phyloP scores from a whole-genome alignment of 2,329 filamentous ascomycete genomes.

The Fusarium goolgardi region DNA sequence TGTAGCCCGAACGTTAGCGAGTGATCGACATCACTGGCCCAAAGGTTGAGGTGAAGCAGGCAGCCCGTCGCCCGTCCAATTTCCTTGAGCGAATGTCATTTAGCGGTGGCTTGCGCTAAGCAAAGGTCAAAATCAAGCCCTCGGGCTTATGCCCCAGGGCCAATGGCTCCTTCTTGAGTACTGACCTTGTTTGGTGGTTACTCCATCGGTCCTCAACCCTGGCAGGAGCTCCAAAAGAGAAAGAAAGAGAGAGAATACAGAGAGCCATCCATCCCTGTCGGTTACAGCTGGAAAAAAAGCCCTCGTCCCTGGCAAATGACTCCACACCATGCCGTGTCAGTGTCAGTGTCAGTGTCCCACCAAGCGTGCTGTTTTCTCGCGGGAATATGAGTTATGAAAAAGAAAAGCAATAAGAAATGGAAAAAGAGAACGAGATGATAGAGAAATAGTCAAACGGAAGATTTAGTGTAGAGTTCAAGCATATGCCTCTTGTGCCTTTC shows the following conservation, averaged over 20 bases:
- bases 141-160: constrained; percentile 1
- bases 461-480: background rate
- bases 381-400: background rate
- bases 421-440: background rate
- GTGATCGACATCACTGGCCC: constrained; percentile 35
- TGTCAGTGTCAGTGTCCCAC: constrained; percentile 1
- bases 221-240: background rate
- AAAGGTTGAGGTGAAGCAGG: constrained; percentile 25
- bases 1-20: background rate
- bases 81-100: constrained; percentile 9
- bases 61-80: background rate
- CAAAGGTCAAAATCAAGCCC: constrained; percentile 26
- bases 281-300: constrained; percentile 10
- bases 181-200: constrained; percentile 21
- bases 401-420: background rate
- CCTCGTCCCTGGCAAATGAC: constrained; percentile 33
- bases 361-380: background rate
- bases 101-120: constrained; percentile 29
- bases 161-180: constrained; percentile 9
- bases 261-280: constrained; percentile 15
- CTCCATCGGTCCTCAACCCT: constrained; percentile 18
- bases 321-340: constrained; percentile 26
- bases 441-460: background rate
- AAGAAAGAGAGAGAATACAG: background rate
- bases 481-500: background rate